Evolutionary conservation across 2,329 filamentous ascomycete species (phyloP).

Genomic region (Xylariaceae sp.): DNA sequence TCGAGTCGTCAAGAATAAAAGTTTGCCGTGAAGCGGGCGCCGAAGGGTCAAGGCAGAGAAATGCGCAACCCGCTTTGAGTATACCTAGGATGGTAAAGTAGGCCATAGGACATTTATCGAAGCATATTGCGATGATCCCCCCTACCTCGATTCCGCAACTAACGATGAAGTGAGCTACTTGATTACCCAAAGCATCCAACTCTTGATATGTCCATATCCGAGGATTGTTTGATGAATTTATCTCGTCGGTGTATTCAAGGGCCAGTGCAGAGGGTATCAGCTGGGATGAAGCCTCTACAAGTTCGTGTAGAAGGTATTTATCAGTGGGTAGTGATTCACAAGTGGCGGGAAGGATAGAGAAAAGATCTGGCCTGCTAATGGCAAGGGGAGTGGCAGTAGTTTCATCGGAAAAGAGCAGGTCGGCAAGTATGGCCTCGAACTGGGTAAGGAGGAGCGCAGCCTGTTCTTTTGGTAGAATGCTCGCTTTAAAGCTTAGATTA

Average conservation of each 20-base stretch:
- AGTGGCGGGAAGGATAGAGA: slow-evolving; percentile 62
- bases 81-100: slow-evolving; percentile 78
- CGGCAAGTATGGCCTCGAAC: slow-evolving; percentile 60
- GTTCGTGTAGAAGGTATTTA: slow-evolving; percentile 64
- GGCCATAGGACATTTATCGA: slow-evolving; percentile 79
- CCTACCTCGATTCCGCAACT: slow-evolving; percentile 46
- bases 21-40: slow-evolving; percentile 67
- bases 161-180: slow-evolving; percentile 60
- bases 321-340: slow-evolving; percentile 51
- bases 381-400: slow-evolving; percentile 37
- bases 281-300: slow-evolving; percentile 62
- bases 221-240: slow-evolving; percentile 43
- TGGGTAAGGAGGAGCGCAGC: slow-evolving; percentile 62
- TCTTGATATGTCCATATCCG: slow-evolving; percentile 68
- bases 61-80: slow-evolving; percentile 74
- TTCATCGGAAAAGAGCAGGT: slow-evolving; percentile 49
- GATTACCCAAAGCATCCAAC: slow-evolving; percentile 65
- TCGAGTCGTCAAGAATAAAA: slow-evolving; percentile 73
- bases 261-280: slow-evolving; percentile 56
- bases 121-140: slow-evolving; percentile 67
- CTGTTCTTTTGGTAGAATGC: slow-evolving; percentile 63
- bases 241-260: slow-evolving; percentile 65
- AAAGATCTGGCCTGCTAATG: slow-evolving; percentile 35
- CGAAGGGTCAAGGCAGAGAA: slow-evolving; percentile 71
- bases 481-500: slow-evolving; percentile 59